Conservation (phyloP, 1,284 basidiomycete species). For the Limonomyces culmigenus region DNA sequence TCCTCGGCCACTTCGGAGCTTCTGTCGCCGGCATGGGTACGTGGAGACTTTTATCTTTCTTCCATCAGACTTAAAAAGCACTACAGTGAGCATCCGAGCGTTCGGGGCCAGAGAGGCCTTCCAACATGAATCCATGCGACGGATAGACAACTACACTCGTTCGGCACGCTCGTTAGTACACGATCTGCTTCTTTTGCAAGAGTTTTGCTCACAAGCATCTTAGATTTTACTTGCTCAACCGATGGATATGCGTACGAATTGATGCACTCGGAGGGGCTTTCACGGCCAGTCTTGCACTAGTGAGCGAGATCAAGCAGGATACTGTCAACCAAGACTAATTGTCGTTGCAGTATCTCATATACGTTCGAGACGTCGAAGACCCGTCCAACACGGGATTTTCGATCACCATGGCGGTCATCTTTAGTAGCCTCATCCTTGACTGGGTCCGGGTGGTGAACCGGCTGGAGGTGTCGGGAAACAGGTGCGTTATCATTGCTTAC, state of each 20-base stretch:
- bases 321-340: too few species aligned
- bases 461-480: conserved; percentile 30
- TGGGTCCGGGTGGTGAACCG: conserved; percentile 36
- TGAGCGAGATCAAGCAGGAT: too few species aligned
- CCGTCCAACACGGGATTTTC: conserved; percentile 17
- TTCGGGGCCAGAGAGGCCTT: conserved; percentile 34
- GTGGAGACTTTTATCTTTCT: conserved; percentile 6
- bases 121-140: conserved; percentile 22
- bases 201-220: too few species aligned
- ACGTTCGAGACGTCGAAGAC: not conserved
- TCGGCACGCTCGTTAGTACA: conserved; percentile 28
- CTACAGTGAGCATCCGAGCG: conserved; percentile 40
- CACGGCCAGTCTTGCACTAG: conserved; percentile 29
- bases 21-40: conserved; percentile 48
- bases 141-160: conserved; percentile 30
- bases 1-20: conserved; percentile 55
- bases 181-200: too few species aligned
- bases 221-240: too few species aligned
- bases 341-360: not conserved
- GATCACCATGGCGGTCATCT: conserved; percentile 34
- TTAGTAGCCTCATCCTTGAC: conserved; percentile 35
- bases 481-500: conserved; percentile 14
- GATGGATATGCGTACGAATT: conserved; percentile 40
- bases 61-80: not conserved
- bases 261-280: conserved; percentile 37